Base-by-base conservation (phyloP, 208 protist genomes). In the Eutreptiella sp. region DNA sequence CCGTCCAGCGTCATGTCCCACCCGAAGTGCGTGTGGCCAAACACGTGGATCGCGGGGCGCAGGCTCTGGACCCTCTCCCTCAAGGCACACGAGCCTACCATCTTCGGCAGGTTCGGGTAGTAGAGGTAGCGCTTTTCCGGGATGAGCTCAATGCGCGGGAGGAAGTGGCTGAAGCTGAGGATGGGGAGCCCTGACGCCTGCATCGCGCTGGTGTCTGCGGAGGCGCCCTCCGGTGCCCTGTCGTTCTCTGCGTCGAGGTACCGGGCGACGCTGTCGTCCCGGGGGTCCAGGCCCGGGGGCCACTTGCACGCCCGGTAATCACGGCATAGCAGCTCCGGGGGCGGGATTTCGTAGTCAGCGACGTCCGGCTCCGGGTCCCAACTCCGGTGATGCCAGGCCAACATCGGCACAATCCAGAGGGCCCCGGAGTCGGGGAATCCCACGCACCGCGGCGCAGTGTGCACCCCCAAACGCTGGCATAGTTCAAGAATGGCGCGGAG, bases 21-120 rank as follows among this genome's bases (percentile, higher is more conserved):
- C 16, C 54, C 54, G 26, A 61, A 61, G 32, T 61, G 54, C 11
- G 54, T 61, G 54, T 61, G 54, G 11, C 54, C 54, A 32, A 61
- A 61, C 4, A 61, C 54, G 27, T 61, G 54, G 4, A 48, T 21
- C 14, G 36, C 16, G 27, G 54, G 54, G 11, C 29, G 14, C 11
- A 61, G 21, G 4, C 39, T 11, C 5, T 29, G 1, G 14, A 61
- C 38, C 27, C 54, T 38, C 2, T 31, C 3, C 2, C 54, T 42
- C 21, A 61, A 27, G 2, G 38, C 24, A 2, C 2, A 16, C 16
- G 39, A 48, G 16, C 54, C 54, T 5, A 61, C 54, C 4, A 42
- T 42, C 19, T 46, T 35, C 32, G 32, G 36, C 27, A 61, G 9
- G 19, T 53, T 24, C 4, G 54, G 38, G 54, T 48, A 61, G 32